A percentile compares a stretch with the other conserved stretches of the same genome.
These are phyloP conservation scores for Wickerhamomyces sydowiorum DNA, from an alignment of 805 yeast species.

Conservation along the genomic window DNA sequence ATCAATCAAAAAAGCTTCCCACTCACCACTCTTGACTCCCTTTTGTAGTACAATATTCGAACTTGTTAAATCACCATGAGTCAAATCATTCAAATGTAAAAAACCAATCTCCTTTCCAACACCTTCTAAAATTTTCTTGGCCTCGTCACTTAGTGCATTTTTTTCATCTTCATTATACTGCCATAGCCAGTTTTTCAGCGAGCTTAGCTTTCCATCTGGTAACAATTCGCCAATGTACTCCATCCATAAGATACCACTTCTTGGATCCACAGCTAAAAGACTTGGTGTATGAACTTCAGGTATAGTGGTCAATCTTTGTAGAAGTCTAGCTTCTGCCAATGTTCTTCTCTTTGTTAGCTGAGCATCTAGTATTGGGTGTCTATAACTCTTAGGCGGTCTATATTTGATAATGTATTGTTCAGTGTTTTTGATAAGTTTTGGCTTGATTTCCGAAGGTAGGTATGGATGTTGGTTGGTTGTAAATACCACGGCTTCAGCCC, in stretches of 20 bases:
- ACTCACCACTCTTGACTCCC: constrained; percentile 6
- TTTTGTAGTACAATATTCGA: constrained; percentile 68
- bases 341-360: constrained; percentile 77
- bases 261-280: constrained; percentile 68
- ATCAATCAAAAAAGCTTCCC: constrained; percentile 68
- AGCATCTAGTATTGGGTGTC: constrained; percentile 79
- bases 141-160: constrained; percentile 29
- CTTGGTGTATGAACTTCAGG: constrained; percentile 64
- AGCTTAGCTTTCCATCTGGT: constrained; percentile 44
- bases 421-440: constrained; percentile 15
- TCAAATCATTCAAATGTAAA: constrained; percentile 69
- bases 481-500: constrained; percentile 87
- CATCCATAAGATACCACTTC: constrained; percentile 85
- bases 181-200: constrained; percentile 75
- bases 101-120: constrained; percentile 69
- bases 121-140: constrained; percentile 35
- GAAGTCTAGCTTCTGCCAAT: constrained; percentile 72
- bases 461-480: constrained; percentile 63
- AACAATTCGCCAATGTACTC: constrained; percentile 60
- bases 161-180: constrained; percentile 30
- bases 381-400: constrained; percentile 85
- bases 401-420: constrained; percentile 62
- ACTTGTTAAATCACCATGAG: constrained; percentile 92
- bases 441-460: constrained; percentile 25
- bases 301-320: constrained; percentile 44